Conservation (phyloP, 2,329 filamentous ascomycete species). For the Fusarium haematococcum region DNA sequence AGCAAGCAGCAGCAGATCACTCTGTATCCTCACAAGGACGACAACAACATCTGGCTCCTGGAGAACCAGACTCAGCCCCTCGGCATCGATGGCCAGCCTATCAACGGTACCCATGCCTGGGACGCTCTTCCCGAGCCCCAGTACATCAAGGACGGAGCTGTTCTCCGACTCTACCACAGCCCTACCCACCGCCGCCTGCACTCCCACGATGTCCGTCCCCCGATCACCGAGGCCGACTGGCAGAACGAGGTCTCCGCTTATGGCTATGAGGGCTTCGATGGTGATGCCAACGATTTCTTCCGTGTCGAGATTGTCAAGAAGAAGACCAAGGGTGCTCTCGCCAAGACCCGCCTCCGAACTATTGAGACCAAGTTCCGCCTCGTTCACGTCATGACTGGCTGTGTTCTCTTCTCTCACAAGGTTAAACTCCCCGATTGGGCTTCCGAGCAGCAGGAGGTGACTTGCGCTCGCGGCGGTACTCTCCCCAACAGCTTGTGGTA, state of each 20-base stretch:
- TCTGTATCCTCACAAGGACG: conserved; percentile 98
- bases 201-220: conserved; percentile 92
- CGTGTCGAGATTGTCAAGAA: conserved; percentile 93
- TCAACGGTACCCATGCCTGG: conserved; percentile 88
- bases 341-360: conserved; percentile 88
- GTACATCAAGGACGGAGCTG: conserved; percentile 82
- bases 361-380: conserved; percentile 98
- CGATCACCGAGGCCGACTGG: conserved; percentile 90
- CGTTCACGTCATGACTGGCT: conserved; percentile 96
- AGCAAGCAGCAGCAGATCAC: conserved; percentile 99
- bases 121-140: conserved; percentile 74
- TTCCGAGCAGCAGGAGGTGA: conserved; percentile 99
- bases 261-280: conserved; percentile 95
- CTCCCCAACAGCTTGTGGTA: conserved; percentile 98
- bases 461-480: conserved; percentile 90
- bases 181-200: conserved; percentile 90
- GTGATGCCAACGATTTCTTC: conserved; percentile 97
- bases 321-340: conserved; percentile 80
- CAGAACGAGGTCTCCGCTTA: conserved; percentile 97
- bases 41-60: conserved; percentile 94
- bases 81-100: conserved; percentile 77
- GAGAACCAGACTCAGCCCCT: conserved; percentile 97
- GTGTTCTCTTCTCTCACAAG: conserved; percentile 96
- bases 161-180: conserved; percentile 86
- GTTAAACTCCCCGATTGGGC: conserved; percentile 99